These are phyloP conservation scores for Sphaerosporella brunnea DNA, from an alignment of 495 filamentous ascomycete genomes.

Conservation along the genomic window DNA sequence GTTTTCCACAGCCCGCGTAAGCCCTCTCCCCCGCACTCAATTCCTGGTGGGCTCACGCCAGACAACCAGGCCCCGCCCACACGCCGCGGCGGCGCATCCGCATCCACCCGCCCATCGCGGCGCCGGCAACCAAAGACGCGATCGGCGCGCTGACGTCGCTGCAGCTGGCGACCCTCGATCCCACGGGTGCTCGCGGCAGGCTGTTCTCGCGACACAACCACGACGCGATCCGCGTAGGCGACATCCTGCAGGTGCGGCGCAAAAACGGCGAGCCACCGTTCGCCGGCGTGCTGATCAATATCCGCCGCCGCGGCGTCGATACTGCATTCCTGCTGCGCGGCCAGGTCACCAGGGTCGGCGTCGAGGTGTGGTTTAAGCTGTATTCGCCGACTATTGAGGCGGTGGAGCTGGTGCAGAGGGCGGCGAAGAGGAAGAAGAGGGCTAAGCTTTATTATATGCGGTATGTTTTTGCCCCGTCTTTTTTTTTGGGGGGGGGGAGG, in stretches of 20 bases:
- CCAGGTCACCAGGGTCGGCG: conserved; percentile 60
- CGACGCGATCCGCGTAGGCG: conserved; percentile 59
- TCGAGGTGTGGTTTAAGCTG: conserved; percentile 97
- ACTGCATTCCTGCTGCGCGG: conserved; percentile 70
- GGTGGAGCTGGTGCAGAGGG: conserved; percentile 84
- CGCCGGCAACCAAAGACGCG: conserved; percentile 40
- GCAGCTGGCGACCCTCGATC: conserved; percentile 62
- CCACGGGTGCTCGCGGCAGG: conserved; percentile 57
- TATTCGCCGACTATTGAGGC: conserved; percentile 75
- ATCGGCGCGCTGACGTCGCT: conserved; percentile 40
- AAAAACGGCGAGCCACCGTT: conserved; percentile 66
- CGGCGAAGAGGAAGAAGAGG: conserved; percentile 65
- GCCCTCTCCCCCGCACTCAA: conserved; percentile 22
- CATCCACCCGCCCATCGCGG: conserved; percentile 13
- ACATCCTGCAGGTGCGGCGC: conserved; percentile 71
- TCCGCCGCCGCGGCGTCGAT: conserved; percentile 69
- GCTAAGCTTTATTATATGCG: conserved; percentile 86
- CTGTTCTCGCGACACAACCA: conserved; percentile 61
- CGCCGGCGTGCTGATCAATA: conserved; percentile 67
- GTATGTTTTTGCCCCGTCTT: conserved; percentile 40
- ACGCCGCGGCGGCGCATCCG: conserved; percentile 20
- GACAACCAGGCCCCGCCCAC: conserved; percentile 6
- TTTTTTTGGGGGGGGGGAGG: conserved; percentile 33
- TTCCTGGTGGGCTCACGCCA: too few relatives aligned
- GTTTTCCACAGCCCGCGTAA: conserved; percentile 25